Evolutionary conservation across 768 basidiomycete species (phyloP).

Genomic region (Xerocomus brunneocitrinus): DNA sequence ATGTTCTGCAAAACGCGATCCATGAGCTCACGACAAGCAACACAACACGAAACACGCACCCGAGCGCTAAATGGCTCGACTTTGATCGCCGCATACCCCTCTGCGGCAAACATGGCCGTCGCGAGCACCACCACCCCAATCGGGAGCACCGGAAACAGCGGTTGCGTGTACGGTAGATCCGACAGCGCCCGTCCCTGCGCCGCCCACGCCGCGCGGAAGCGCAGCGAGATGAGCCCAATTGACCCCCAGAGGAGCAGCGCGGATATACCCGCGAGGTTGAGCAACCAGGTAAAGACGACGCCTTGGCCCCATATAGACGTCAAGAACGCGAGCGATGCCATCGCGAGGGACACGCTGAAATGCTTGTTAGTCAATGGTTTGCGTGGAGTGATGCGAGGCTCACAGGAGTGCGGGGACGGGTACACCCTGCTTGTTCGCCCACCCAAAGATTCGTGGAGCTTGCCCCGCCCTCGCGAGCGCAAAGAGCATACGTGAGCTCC

Average conservation of each 20-base stretch:
- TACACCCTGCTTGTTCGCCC: constrained; percentile 60
- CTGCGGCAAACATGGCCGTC: constrained; percentile 48
- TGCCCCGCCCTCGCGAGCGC: constrained; percentile 62
- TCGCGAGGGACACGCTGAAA: constrained; percentile 43
- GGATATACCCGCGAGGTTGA: constrained; percentile 62
- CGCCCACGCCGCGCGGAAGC: constrained; percentile 59
- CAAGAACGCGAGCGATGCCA: constrained; percentile 49
- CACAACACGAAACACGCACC: constrained; percentile 24
- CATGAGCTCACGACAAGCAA: background rate
- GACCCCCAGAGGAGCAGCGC: constrained; percentile 65
- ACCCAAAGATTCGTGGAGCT: constrained; percentile 61
- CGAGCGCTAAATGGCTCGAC: constrained; percentile 41
- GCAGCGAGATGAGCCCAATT: constrained; percentile 50
- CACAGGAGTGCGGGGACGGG: constrained; percentile 53
- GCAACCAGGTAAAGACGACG: constrained; percentile 53
- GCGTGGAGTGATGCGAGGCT: constrained; percentile 24
- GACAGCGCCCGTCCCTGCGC: constrained; percentile 46
- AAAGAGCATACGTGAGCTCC: constrained; percentile 55
- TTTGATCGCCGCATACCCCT: constrained; percentile 48
- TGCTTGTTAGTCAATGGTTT: background rate
- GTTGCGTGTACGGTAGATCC: constrained; percentile 58
- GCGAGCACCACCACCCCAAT: constrained; percentile 46
- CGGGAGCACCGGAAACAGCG: constrained; percentile 51
- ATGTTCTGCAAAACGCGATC: constrained; percentile 37
- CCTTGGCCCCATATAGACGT: constrained; percentile 57